Evolutionary conservation across 2,329 filamentous ascomycete species (phyloP), one percentile per base, ranked within the genome.

Genomic region (Cadophora luteo-olivacea): DNA sequence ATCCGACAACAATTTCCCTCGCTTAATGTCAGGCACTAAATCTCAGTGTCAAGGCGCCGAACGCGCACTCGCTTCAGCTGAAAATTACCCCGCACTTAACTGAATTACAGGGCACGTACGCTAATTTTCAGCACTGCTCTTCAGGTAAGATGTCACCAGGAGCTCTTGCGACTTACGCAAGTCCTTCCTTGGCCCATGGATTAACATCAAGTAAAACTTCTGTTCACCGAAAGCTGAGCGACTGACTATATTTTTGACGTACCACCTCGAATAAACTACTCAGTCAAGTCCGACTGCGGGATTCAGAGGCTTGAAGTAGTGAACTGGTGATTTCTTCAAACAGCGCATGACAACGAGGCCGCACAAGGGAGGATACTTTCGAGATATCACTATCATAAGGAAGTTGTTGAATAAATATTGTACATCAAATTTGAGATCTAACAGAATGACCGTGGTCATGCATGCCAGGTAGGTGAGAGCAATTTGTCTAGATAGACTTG

Each of bases 341-440:
- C 29, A 5, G 29, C 29, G 29, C 3, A 3, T 3, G 29, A 29
- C 29, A 3, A 29, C 3, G 29, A 29, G 29, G 29, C 5, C 5
- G 29, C 29, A 29, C 29, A 29, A 9, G 1, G 36, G 36, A 38
- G 36, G 36, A 9, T 45, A 45, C 41, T 45, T 45, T 11, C 4
- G 4, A 45, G 16, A 45, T 5, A 19, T 45, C 45, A 49, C 45
- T 5, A 22, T n/a, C n/a, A 9, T 7, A n/a, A 25, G 22, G 8
- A 7, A 16, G 9, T 0, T 19, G 22, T 45, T 60, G 57, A 60
- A 45, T 60, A 60, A 12, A 16, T 60, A 45, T 58, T 58, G 11
- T 60, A 60, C 57, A 45, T 60, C 45, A 6, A 45, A 25, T 16
- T 25, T 14, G n/a, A 60, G 22, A 29, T 60, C n/a, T 60, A 45